Base-by-base conservation (phyloP, 2,329 filamentous ascomycete species). In the Cladosporium austrohemisphaericum region DNA sequence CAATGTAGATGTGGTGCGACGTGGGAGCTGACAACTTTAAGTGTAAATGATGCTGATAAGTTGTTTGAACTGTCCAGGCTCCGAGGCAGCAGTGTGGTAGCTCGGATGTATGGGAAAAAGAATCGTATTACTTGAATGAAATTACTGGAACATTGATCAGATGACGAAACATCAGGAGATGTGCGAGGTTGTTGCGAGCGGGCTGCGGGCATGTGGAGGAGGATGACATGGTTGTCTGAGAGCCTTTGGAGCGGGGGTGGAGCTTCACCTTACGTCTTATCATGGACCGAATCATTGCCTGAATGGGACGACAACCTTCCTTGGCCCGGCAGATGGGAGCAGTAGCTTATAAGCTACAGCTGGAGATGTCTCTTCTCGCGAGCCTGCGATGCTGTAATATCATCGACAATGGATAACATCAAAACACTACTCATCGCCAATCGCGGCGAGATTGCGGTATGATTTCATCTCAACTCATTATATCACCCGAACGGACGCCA, bases 351-450 rank as follows among this genome's bases (percentile, higher is more conserved):
- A 36, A 47, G 18, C 16, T 37, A 14, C 7, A n/a, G 13, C n/a
- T 19, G 8, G 28, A 3, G 32, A 26, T 6, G 6, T 26, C 25
- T 26, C 11, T 11, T 26, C 11, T 26, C 25, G 25, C 25, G 6
- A 6, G 9, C 32, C 14, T 35, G 32, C 14, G 29, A 31, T 31
- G 16, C 32, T 35, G 14, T 16, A 16, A 14, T 6, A 3, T 10
- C 3, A 4, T 16, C 5, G 13, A 53, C 29, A 16, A 72, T 72
- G 68, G 66, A 71, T 48, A 69, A 64, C 20, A 57, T 80, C 26
- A 76, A 75, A 58, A 76, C 69, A 10, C 55, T 83, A 14, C 64
- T 84, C 10, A 71, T 83, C 40, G 79, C 79, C 8, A 83, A 84
- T 60, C 70, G 80, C 37, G 80, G 78, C 38, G 79, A 82, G 59